Percentiles rank a stretch among this genome's conserved stretches.
Conservation (phyloP, 257 asterid species). For the Oldenlandia corymbosa region DNA sequence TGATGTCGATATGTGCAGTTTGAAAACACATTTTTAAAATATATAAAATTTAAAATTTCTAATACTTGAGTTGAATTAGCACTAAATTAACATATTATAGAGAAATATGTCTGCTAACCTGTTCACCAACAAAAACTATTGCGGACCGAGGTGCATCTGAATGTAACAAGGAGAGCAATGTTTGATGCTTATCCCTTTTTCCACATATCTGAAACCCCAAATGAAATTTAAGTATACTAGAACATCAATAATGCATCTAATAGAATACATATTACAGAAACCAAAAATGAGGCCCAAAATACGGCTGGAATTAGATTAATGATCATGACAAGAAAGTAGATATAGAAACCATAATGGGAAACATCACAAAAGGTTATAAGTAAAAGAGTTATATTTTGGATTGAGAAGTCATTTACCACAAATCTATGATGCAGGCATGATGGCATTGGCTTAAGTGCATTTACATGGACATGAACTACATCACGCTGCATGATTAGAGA, state of each 20-base stretch:
- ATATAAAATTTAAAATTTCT: neutral
- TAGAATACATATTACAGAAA: neutral
- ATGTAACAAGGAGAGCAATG: constrained; percentile 56
- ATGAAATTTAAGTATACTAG: neutral
- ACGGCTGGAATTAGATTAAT: neutral
- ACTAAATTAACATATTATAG: constrained; percentile 6
- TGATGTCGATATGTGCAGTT: neutral
- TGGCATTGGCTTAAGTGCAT: constrained; percentile 82
- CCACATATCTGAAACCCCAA: constrained; percentile 50
- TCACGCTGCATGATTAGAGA: constrained; percentile 47
- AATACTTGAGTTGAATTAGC: constrained; percentile 4
- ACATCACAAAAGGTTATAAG: neutral
- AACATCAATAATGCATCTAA: neutral
- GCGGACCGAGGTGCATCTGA: constrained; percentile 79
- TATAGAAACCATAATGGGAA: neutral
- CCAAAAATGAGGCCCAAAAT: neutral
- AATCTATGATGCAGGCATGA: constrained; percentile 77
- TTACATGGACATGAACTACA: constrained; percentile 75
- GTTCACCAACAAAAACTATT: constrained; percentile 83
- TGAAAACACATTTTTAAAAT: neutral
- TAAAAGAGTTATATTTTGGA: neutral
- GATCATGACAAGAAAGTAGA: neutral
- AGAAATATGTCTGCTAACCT: constrained; percentile 46
- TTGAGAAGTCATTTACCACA: constrained; percentile 47
- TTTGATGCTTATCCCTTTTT: constrained; percentile 53